Base-by-base conservation (phyloP, 805 yeast species). In the Yarrowia osloensis region DNA sequence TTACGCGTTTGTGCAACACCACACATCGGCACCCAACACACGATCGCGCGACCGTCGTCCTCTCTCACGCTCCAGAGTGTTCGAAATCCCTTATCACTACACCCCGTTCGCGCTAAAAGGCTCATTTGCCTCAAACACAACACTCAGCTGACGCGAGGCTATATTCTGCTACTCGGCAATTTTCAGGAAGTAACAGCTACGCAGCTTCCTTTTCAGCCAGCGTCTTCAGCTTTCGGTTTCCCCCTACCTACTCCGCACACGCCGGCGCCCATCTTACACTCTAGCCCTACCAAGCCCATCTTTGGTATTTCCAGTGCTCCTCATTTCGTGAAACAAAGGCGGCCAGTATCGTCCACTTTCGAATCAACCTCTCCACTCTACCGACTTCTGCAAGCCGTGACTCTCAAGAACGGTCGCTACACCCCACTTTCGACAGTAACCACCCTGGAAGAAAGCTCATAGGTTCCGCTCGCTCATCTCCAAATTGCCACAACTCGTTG, bases 401-500 rank as follows among this genome's bases (percentile, higher is more conserved):
- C 19, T 24, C 28, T 7, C 19, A 12, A 4, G 9, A 24, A 26
- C 7, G 19, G 21, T 44, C 31, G 33, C 39, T 9, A 31, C 26
- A 50, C 28, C 3, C 19, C 12, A 31, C 29, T 31, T 33, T 50
- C 26, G 2, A 21, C 42, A 50, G 42, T 19, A 13, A 21, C 21
- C n/a, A 5, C 29, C 24, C 42, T 33, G 40, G 24, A 35, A 21
- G 59, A 52, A 52, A 22, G 44, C 59, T 11, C 44, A 52, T 1
- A 5, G 29, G 19, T 37, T 8, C 24, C n/a, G 8, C 12, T 15
- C 37, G 19, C 11, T 11, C 24, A 49, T 29, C 40, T 2, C 31
- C 57, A 50, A 50, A 50, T 39, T 50, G 57, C 28, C 46, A 35
- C 61, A n/a, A 35, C 31, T 37, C 33, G 61, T 52, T 6, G 2